Base-by-base conservation (phyloP, 2,329 filamentous ascomycete genomes). In the Alternaria sp. region DNA sequence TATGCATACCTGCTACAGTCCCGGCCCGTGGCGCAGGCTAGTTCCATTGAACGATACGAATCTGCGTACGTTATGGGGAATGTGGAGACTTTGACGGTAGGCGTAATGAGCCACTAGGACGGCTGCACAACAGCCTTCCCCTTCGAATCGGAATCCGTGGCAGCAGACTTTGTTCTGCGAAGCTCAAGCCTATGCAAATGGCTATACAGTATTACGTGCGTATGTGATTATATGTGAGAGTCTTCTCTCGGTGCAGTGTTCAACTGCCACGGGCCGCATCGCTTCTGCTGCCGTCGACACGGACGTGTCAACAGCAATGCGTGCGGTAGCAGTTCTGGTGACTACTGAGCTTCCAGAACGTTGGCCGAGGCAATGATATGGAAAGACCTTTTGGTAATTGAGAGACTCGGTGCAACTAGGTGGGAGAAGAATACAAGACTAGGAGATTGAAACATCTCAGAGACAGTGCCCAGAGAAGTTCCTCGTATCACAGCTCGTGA, bases 1-100 rank as follows among this genome's bases (percentile, higher is more conserved):
- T 29, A 28, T 61, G 55, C 58, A 49, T 61, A 54, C 53, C 24
- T 60, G 44, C 51, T 54, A 52, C 49, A 48, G 21, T 23, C 39
- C 34, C 49, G 40, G 51, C 31, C 49, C 41, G 51, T 51, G 46
- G 48, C 37, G 45, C 36, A 44, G 29, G 46, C 51, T 44, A 51
- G 48, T 31, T 45, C 58, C 23, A 49, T 52, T 39, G 34, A 45
- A 58, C 34, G 13, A 54, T 14, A 21, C 24, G 46, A 48, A 51
- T 40, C 44, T 34, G 36, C 17, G 29, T 31, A 51, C 33, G 34
- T 26, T 33, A 53, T 46, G 49, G 42, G 36, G 51, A 55, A 29
- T 26, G 31, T 39, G 48, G 56, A 41, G 48, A 44, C 45, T 50
- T 45, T 24, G 37, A 46, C 21, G 45, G 28, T 34, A 40, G 52